Base-by-base conservation (phyloP, 2,329 filamentous ascomycete genomes). In the Colletotrichum scovillei region DNA sequence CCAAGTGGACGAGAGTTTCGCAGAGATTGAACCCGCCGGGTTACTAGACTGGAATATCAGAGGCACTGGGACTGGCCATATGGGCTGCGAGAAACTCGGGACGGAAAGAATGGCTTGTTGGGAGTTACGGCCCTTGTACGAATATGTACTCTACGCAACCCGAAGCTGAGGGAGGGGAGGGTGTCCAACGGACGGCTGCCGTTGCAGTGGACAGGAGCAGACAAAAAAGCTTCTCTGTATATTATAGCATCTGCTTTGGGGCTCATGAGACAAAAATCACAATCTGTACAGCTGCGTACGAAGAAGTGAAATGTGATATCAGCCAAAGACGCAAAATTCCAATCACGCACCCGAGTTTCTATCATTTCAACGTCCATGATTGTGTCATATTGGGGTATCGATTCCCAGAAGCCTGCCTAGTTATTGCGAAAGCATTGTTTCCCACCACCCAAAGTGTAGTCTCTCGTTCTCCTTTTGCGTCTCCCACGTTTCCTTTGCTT, bases 1-100 rank as follows among this genome's bases (percentile, higher is more conserved):
- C 92, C 69, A 95, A 98, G 86, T 98, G 96, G 96, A 98, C 96
- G 78, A 93, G 95, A 85, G 93, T 98, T 75, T 97, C 94, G 76
- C 96, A 98, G 84, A 89, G 96, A 84, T 81, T 98, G 82, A 98
- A 98, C 84, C 96, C 96, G 72, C 95, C 96, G 59, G 96, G 96
- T 86, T 98, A 96, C 85, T 98, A 92, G 86, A 66, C 56, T 2
- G 7, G 8, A 30, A 7, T 30, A 30, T 9, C 35, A 8, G 42
- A 24, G 28, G 9, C 19, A 14, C 42, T 30, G 11, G 8, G 3
- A 12, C 22, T 55, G 57, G 28, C 14, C 6, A n/a, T 19, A 46
- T 22, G 42, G 42, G 19, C 19, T 1, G 42, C 42, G 3, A 11
- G 42, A 49, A n/a, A n/a, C 3, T 49, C 2, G 30, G 57, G 9